Evolutionary conservation across 1,284 basidiomycete species (phyloP).

Genomic region (Melampsora americana): DNA sequence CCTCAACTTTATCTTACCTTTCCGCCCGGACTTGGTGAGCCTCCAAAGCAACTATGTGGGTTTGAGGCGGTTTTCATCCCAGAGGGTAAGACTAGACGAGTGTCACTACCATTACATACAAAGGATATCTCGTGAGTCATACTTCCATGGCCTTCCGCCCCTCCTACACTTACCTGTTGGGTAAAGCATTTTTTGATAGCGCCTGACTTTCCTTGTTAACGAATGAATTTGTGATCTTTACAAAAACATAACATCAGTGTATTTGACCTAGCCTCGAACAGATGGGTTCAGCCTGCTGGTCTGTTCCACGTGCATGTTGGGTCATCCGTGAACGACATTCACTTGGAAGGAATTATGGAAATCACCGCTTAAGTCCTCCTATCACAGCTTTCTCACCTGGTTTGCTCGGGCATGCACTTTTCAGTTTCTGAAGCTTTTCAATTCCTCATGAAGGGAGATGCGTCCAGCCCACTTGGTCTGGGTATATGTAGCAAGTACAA

Average conservation of each 20-base stretch:
- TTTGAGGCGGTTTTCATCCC: constrained; percentile 48
- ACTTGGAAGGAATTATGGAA: not conserved
- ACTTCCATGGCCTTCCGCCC: not conserved
- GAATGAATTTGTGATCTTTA: no score
- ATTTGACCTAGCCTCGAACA: not conserved
- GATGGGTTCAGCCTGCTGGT: constrained; percentile 3
- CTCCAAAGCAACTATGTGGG: constrained; percentile 48
- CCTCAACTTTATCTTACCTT: constrained; percentile 39
- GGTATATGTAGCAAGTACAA: no score
- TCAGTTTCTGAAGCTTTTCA: no score
- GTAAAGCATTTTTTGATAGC: not conserved
- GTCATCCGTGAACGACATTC: not conserved
- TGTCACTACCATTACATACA: constrained; percentile 46
- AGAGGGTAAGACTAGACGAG: constrained; percentile 47
- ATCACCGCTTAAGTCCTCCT: not conserved
- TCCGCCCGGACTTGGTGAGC: constrained; percentile 38
- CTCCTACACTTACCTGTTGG: not conserved
- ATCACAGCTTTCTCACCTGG: no score
- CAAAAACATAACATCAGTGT: not conserved
- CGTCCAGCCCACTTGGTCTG: no score
- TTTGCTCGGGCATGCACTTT: no score
- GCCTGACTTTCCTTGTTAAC: not conserved
- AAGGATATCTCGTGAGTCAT: constrained; percentile 45
- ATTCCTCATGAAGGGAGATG: no score
- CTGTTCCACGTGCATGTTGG: not conserved